Percentiles rank a stretch among this genome's conserved stretches.
Evolutionary conservation across 1,284 basidiomycete species (phyloP).

Genomic region (Naganishia sp.): DNA sequence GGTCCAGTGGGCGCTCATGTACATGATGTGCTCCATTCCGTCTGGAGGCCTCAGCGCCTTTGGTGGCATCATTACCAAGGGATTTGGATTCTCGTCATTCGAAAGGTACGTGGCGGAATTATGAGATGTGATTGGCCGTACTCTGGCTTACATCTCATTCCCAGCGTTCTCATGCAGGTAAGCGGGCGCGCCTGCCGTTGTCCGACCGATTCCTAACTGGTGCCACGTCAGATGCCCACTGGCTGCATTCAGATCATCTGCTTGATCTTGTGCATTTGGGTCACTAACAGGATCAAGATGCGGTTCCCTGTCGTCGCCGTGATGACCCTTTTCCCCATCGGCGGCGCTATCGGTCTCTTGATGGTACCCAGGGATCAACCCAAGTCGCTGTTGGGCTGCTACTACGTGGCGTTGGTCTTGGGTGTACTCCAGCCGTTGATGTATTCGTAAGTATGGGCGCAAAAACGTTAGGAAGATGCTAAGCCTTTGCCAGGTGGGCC

Average conservation of each 20-base stretch:
- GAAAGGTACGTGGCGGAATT: conserved; percentile 30
- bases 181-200: neutral
- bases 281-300: conserved; percentile 58
- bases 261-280: conserved; percentile 54
- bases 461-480: neutral
- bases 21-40: conserved; percentile 46
- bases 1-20: conserved; percentile 42
- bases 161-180: conserved; percentile 11
- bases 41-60: conserved; percentile 52
- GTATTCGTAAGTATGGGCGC: conserved; percentile 17
- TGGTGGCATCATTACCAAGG: conserved; percentile 49
- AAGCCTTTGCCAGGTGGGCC: conserved; percentile 35
- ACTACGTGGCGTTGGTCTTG: conserved; percentile 47
- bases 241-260: conserved; percentile 57
- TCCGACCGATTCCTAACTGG: neutral
- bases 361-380: conserved; percentile 37
- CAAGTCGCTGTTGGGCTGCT: conserved; percentile 36
- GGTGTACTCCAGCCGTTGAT: conserved; percentile 32
- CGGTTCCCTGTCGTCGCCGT: conserved; percentile 59
- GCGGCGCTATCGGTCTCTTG: conserved; percentile 44
- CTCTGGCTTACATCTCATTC: neutral
- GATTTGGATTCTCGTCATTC: conserved; percentile 50
- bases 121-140: neutral
- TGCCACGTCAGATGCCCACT: conserved; percentile 54
- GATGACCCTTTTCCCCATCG: conserved; percentile 39